Evolutionary conservation across 2,329 filamentous ascomycete genomes (phyloP), one percentile per base, ranked within the genome.

Genomic region (Claviceps purpurea): DNA sequence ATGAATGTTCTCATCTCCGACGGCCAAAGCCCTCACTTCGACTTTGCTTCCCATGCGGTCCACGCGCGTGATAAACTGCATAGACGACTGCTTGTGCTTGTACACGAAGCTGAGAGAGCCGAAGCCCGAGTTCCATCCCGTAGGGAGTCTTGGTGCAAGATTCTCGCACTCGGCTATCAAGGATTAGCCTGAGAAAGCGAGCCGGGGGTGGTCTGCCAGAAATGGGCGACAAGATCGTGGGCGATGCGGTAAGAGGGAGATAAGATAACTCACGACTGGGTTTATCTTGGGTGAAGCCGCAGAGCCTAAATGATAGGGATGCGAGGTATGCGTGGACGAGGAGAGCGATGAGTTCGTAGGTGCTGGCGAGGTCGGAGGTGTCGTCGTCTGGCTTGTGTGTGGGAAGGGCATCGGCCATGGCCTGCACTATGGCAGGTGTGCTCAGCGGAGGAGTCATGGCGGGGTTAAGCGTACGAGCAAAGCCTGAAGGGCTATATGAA

Each of bases 211-310:
- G 30, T 34, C 10, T 11, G 30, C 30, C 30, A 11, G 30, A 11
- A 34, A 34, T 34, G 4, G 30, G 10, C 30, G 3, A 11, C 30
- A 34, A 34, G 30, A 34, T 11, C 10, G 30, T n/a, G 42, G 7
- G 8, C n/a, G 22, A 37, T 30, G 16, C 5, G 20, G 14, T n/a
- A 18, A 16, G 14, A 20, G 13, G 5, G 24, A 5, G 44, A 8
- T n/a, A 2, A 5, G 44, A 8, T n/a, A 2, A 59, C 70, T 55
- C 68, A 88, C 87, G 77, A 57, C 87, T 79, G 47, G 74, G 79
- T 63, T 89, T 81, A 50, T 91, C 88, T 67, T 97, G 89, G 47
- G 84, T 78, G n/a, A 95, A 82, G 2, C 90, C 90, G 18, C 89
- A 69, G 3, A 97, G 75, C 50, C 84, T 78, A 65, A 96, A 97